These are phyloP conservation scores for Boletus pseudo-olivaceus DNA, from an alignment of 768 basidiomycete genomes.

Conservation along the genomic window DNA sequence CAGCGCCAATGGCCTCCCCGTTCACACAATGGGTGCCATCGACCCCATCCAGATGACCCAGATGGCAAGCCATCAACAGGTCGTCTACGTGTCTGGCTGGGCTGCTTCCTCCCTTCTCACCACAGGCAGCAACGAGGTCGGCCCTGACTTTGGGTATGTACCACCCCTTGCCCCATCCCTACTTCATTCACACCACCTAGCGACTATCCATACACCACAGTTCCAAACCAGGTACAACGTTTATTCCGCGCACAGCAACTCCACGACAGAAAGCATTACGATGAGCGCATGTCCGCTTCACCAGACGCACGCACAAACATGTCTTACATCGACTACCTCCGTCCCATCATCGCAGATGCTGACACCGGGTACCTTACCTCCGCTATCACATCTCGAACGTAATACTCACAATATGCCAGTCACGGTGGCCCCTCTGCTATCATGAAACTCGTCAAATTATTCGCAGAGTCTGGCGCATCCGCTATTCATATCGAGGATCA, in stretches of 20 bases:
- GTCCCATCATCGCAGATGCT: constrained; percentile 92
- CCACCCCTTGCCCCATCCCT: not conserved
- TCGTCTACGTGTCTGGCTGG: constrained; percentile 93
- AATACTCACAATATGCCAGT: constrained; percentile 37
- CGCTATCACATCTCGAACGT: not conserved
- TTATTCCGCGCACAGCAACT: constrained; percentile 89
- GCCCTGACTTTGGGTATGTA: constrained; percentile 79
- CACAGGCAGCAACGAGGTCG: constrained; percentile 88
- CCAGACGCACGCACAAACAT: constrained; percentile 63
- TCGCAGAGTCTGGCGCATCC: constrained; percentile 91
- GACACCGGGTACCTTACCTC: constrained; percentile 74
- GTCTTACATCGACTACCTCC: constrained; percentile 81
- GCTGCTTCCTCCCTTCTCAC: constrained; percentile 83
- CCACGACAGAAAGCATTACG: constrained; percentile 91
- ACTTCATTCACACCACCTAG: constrained; percentile 34
- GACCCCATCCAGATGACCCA: constrained; percentile 95
- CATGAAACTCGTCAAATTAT: constrained; percentile 91
- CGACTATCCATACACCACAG: constrained; percentile 95
- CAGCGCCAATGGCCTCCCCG: constrained; percentile 59
- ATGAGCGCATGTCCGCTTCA: constrained; percentile 70
- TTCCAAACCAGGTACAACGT: constrained; percentile 92
- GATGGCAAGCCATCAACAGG: constrained; percentile 83
- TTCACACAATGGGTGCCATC: constrained; percentile 91
- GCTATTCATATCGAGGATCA: constrained; percentile 94
- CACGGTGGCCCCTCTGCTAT: constrained; percentile 92